A percentile compares a stretch with the other conserved stretches of the same genome.
phyloP scores from a whole-genome alignment of 163 green algal genomes.

The Scenedesmus sp. region DNA sequence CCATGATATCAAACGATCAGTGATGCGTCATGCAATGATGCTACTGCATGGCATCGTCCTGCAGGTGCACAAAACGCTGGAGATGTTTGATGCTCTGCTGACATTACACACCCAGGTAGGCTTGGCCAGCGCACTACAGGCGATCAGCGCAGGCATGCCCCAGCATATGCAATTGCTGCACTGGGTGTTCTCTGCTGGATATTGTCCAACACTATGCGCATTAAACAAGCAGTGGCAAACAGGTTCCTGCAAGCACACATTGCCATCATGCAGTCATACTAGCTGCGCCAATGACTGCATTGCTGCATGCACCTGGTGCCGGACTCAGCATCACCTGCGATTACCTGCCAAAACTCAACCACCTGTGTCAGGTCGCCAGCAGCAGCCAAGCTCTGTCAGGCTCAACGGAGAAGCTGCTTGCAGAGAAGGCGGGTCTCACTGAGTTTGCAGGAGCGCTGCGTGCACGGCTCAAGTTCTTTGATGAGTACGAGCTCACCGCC shows the following conservation, averaged over 20 bases:
- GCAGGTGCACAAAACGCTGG: conserved; percentile 75
- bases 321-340: no score
- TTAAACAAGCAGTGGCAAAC: no score
- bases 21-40: not conserved
- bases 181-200: no score
- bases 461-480: conserved; percentile 93
- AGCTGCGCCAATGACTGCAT: no score
- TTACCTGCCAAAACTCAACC: not conserved
- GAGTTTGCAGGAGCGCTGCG: conserved; percentile 82
- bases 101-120: conserved; percentile 67
- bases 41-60: not conserved
- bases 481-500: conserved; percentile 93
- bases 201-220: no score
- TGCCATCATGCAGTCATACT: no score
- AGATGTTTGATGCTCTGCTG: conserved; percentile 78
- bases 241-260: no score
- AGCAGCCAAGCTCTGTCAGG: conserved; percentile 72
- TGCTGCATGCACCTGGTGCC: no score
- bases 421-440: conserved; percentile 60
- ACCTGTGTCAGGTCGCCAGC: conserved; percentile 69
- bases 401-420: conserved; percentile 79
- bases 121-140: no score
- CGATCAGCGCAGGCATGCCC: no score
- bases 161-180: not conserved
- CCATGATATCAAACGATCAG: not conserved